phyloP scores from a whole-genome alignment of 1,284 basidiomycete species.

The Neonothopanus nambi region DNA sequence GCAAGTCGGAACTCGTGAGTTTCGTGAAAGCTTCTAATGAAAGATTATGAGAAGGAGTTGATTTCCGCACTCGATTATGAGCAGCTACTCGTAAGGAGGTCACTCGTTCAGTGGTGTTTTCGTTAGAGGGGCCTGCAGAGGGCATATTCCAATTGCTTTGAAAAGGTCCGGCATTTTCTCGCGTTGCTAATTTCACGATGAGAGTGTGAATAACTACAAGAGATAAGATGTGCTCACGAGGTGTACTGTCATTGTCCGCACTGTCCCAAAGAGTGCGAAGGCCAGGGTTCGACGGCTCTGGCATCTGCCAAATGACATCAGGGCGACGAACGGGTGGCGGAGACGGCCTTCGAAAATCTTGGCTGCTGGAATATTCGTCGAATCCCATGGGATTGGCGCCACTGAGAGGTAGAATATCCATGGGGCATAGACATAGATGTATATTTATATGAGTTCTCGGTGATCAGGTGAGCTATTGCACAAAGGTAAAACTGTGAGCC shows the following conservation, averaged over 20 bases:
- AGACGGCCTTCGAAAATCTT: background rate
- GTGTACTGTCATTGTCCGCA: background rate
- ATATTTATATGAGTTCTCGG: background rate
- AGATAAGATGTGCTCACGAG: background rate
- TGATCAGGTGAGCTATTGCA: too few relatives aligned
- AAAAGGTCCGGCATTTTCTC: background rate
- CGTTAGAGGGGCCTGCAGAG: background rate
- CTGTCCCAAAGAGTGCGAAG: background rate
- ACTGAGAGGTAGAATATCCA: background rate
- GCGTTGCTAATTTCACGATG: background rate
- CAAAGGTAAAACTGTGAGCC: too few relatives aligned
- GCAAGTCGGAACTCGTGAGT: background rate
- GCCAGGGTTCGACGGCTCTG: conserved; percentile 5
- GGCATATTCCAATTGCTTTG: background rate
- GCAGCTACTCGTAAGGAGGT: background rate
- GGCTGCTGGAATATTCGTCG: conserved; percentile 5
- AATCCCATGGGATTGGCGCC: background rate
- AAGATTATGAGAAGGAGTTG: background rate
- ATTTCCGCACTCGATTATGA: background rate
- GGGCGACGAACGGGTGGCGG: background rate
- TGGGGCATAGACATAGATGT: background rate
- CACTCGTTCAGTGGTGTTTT: background rate
- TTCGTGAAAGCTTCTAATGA: background rate
- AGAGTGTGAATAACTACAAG: background rate
- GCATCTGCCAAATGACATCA: conserved; percentile 9